Base-by-base conservation (phyloP, 352 stramenopile genomes). In the Phytophthora idaei region DNA sequence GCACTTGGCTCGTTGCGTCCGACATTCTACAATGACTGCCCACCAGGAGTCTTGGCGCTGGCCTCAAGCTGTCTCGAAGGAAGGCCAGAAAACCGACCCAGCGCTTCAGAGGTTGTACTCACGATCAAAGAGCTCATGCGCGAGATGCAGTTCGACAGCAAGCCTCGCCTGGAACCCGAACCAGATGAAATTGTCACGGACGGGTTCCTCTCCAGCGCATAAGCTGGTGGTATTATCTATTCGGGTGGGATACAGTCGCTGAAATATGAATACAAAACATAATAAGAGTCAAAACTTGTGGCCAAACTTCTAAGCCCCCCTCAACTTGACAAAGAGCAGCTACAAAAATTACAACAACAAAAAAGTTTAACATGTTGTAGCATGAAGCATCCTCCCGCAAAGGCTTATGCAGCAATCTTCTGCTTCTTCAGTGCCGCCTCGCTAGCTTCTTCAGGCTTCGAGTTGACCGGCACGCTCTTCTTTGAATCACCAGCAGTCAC, bases 11-110 rank as follows among this genome's bases (percentile, higher is more conserved):
- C 61, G 6, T 46, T 86, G 47, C 77, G 74, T 2, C 76, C 78
- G 15, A 83, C 74, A n/a, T 85, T 87, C 29, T 80, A 80, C 59
- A 80, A 83, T 3, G 74, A 83, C 8, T 87, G 78, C 44, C 78
- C 78, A 5, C 61, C 73, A 14, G 67, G 55, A 42, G 71, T 87
- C 10, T 28, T 87, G 5, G 62, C 74, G 14, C 25, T 87, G 50
- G 78, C 78, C 37, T 71, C 77, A 28, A 69, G 44, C 7, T 87
- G 78, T 49, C 68, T 87, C 42, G 73, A 84, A 64, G 74, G 74
- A 5, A 65, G 75, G 36, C 76, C 76, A 47, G 74, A 76, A 42
- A 73, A 80, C 1, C 76, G 78, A 8, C 78, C 78, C 10, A 83
- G 71, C 28, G 74, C 73, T 0, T 57, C 71, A 0, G 74, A 83